Evolutionary conservation across 2,329 filamentous ascomycete species (phyloP).

Genomic region (Colletotrichum liaoningense): DNA sequence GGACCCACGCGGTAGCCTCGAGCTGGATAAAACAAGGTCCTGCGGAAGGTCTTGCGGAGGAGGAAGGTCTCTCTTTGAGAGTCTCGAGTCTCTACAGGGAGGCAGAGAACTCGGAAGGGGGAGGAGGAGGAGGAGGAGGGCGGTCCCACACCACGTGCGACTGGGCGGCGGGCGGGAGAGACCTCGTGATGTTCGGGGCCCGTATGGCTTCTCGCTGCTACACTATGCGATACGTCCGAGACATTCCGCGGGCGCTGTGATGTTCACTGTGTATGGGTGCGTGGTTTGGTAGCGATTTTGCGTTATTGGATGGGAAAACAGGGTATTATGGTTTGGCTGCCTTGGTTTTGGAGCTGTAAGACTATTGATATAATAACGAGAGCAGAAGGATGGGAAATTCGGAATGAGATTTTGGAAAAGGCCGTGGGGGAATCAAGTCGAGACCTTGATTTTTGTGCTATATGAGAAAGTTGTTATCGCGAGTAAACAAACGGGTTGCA

Average conservation of each 20-base stretch:
- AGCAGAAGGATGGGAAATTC: background rate
- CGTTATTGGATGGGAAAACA: background rate
- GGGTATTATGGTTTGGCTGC: background rate
- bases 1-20: slow-evolving; percentile 20
- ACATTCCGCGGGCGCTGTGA: background rate
- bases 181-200: slow-evolving; percentile 14
- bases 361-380: background rate
- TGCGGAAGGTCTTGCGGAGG: background rate
- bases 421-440: background rate
- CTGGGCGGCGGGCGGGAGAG: background rate
- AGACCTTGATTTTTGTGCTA: background rate
- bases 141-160: slow-evolving; percentile 1
- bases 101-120: background rate
- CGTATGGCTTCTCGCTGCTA: background rate
- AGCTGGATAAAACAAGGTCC: background rate
- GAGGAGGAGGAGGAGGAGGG: background rate
- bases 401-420: background rate
- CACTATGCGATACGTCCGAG: background rate
- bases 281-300: background rate
- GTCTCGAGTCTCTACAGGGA: no score
- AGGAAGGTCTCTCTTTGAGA: no score
- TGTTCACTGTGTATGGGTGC: no score
- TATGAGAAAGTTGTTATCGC: slow-evolving; percentile 1
- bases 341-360: background rate
- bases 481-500: background rate